Evolutionary conservation across 2,329 filamentous ascomycete genomes (phyloP), one percentile per base, ranked within the genome.

Genomic region (Epichloe coenophiala): DNA sequence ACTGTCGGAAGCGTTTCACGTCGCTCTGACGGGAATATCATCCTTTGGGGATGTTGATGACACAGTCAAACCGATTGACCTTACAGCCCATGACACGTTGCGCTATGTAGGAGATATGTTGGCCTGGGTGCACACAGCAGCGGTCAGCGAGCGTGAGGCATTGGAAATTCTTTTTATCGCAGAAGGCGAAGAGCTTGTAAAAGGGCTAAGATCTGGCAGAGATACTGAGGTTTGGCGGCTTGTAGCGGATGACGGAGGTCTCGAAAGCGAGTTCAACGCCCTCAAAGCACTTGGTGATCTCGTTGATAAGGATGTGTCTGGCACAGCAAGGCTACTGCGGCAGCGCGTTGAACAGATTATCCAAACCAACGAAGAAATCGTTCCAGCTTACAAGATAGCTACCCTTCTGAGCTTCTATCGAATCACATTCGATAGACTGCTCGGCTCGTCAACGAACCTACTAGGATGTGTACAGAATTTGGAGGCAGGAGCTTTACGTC

Each of bases 101-200:
- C 81, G 93, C 19, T 97, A 97, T 64, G 82, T 94, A 3, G 89
- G 93, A 49, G 93, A 98, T 63, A 98, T 98, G 90, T 76, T 98
- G 13, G 93, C 93, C 5, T 98, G 93, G 93, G 82, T 86, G 5
- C 93, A 98, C 64, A 95, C 93, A 0, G 86, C 90, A 3, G 84
- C 91, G 0, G 93, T 98, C 1, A 94, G 91, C 35, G 93, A 98
- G 66, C 80, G 87, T 48, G 93, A 98, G 66, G 89, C 90, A 0
- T 74, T 98, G 5, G 91, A 97, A 64, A 81, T 88, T 2, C 72
- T 98, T 1, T 98, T 98, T 62, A 83, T 96, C 41, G 84, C 86
- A 0, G 90, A 96, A 55, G 90, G 87, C 2, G 86, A 93, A 55
- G 88, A 95, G 60, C 86, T 97, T 51, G 84, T 85, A 27, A 21